A percentile compares a stretch with the other conserved stretches of the same genome.
Evolutionary conservation across 164 flowering plant species (phyloP).

Genomic region (Sedum album): DNA sequence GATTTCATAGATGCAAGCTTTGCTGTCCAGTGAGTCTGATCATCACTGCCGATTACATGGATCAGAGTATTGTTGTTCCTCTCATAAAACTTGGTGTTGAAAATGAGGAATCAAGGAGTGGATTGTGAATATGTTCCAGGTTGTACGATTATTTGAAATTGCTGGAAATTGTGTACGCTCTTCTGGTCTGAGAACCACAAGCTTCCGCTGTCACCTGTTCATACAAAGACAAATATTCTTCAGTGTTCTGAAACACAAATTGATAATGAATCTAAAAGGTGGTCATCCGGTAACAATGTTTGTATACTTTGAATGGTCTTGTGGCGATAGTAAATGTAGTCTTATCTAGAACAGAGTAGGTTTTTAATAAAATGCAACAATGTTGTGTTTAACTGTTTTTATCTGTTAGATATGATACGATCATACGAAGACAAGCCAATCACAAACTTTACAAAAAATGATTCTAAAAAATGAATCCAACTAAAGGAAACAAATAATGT

Average conservation of each 20-base stretch:
- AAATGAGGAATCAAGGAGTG: neutral
- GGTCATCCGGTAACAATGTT: neutral
- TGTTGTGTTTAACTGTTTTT: no score
- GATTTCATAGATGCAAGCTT: constrained; percentile 87
- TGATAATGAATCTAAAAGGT: neutral
- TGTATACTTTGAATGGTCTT: neutral
- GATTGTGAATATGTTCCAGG: constrained; percentile 50
- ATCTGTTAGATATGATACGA: no score
- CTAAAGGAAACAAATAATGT: neutral
- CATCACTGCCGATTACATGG: neutral
- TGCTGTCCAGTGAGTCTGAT: constrained; percentile 94
- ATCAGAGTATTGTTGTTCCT: no score
- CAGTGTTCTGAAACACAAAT: neutral
- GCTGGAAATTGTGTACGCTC: constrained; percentile 98
- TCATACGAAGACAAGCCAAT: no score
- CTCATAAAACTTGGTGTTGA: neutral
- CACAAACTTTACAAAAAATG: no score
- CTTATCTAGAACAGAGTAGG: no score
- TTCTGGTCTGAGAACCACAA: constrained; percentile 99
- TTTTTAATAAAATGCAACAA: no score
- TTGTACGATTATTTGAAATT: constrained; percentile 98
- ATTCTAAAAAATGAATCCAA: neutral
- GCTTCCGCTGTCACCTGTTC: constrained; percentile 92
- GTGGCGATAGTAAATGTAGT: no score
- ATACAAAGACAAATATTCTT: neutral